Evolutionary conservation across 2,329 filamentous ascomycete genomes (phyloP), one percentile per base, ranked within the genome.

Genomic region (Beauveria varroae): DNA sequence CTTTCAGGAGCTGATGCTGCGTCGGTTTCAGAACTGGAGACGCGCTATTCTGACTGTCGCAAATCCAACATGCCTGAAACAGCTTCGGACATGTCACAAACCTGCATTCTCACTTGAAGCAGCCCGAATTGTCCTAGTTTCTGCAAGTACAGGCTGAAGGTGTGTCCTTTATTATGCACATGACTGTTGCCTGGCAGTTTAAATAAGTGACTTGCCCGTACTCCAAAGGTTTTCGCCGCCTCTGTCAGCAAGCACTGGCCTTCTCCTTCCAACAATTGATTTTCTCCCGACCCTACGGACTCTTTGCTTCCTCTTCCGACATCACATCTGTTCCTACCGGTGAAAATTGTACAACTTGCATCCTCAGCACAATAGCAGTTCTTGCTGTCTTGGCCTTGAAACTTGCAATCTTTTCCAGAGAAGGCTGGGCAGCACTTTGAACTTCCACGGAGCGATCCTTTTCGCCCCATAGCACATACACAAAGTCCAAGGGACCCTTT

Each of bases 1-100:
- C 34, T 50, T 49, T 56, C 51, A 56, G 52, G 59, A 56, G 59
- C 59, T 61, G 59, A 56, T 40, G 51, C 59, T 56, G 34, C 22
- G 34, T 54, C 41, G 34, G 51, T 61, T 61, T 61, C 59, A 55
- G 59, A 54, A 44, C 26, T 41, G 51, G 52, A 41, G 26, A 51
- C 34, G n/a, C 37, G n/a, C 57, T 59, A 51, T 52, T 59, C 26
- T 43, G 47, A 18, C 24, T 59, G 57, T 52, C 40, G 34, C 57
- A 59, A 44, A 26, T 44, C n/a, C 26, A 52, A 26, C 49, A n/a
- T 59, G 37, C 26, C 57, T 59, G 57, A 59, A 59, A 59, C 57
- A 52, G 47, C 49, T 52, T 40, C 47, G 26, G 57, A 43, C 47
- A 59, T 59, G 47, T 24, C 24, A 43, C 26, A 30, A 51, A 44